These are phyloP conservation scores for Scedosporium aurantiacum DNA, from an alignment of 2,329 filamentous ascomycete species.

Conservation along the genomic window DNA sequence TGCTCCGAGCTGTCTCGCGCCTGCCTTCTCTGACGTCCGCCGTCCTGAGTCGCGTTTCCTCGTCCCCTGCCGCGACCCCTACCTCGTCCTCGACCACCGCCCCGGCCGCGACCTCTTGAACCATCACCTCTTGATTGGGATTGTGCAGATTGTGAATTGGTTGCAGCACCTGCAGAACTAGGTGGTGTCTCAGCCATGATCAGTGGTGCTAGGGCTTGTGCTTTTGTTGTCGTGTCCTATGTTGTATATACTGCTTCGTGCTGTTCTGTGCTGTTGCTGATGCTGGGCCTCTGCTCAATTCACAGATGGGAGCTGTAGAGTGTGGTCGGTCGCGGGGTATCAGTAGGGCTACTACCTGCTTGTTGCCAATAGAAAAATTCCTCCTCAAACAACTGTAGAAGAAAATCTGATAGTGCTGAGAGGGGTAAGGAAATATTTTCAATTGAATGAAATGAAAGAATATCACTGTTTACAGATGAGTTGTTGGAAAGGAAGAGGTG, in stretches of 20 bases:
- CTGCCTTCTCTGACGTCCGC: constrained; percentile 18
- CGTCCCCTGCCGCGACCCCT: constrained; percentile 25
- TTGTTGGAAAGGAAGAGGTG: no score
- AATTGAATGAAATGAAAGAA: no score
- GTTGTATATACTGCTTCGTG: background rate
- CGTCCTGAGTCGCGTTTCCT: constrained; percentile 21
- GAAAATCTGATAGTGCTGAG: no score
- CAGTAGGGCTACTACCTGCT: no score
- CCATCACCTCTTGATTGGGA: background rate
- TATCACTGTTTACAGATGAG: no score
- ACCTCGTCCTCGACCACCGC: constrained; percentile 31
- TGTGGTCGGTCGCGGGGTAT: no score
- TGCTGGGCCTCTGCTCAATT: no score
- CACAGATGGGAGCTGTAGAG: no score
- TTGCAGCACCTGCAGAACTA: background rate
- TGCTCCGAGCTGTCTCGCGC: background rate
- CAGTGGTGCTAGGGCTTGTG: background rate
- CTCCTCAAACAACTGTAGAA: no score
- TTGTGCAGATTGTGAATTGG: background rate
- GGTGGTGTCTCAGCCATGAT: background rate
- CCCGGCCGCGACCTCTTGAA: constrained; percentile 21
- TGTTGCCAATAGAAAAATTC: no score
- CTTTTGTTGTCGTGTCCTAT: background rate
- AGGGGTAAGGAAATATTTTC: no score
- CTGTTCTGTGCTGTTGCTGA: background rate